Evolutionary conservation across 2,329 filamentous ascomycete genomes (phyloP).

Genomic region (Raffaelea ambrosiae): DNA sequence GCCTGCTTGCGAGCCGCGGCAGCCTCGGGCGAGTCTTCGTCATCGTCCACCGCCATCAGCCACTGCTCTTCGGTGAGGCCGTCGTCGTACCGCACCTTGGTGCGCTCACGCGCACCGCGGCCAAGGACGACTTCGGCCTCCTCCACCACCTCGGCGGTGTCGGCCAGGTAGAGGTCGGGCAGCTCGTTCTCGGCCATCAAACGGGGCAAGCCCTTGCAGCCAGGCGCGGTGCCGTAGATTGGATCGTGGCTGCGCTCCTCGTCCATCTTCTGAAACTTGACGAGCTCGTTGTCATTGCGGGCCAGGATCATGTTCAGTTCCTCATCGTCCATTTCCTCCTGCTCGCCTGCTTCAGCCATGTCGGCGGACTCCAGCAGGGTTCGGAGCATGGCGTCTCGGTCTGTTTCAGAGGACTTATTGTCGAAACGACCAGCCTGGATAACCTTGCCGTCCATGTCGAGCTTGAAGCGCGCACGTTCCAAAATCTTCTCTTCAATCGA

Average conservation of each 20-base stretch:
- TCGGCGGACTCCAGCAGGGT: slow-evolving; percentile 84
- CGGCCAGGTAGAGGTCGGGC: slow-evolving; percentile 86
- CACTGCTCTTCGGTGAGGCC: slow-evolving; percentile 98
- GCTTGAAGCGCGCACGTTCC: slow-evolving; percentile 92
- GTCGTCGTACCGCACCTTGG: slow-evolving; percentile 90
- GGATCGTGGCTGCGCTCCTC: slow-evolving; percentile 58
- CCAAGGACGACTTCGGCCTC: slow-evolving; percentile 67
- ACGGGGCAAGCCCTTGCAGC: slow-evolving; percentile 60
- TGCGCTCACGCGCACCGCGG: slow-evolving; percentile 90
- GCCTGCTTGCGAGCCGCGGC: slow-evolving; percentile 86
- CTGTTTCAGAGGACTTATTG: slow-evolving; percentile 97
- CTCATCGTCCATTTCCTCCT: slow-evolving; percentile 98
- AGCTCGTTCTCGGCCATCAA: slow-evolving; percentile 82
- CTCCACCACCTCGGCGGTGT: slow-evolving; percentile 78
- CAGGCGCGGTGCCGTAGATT: slow-evolving; percentile 59
- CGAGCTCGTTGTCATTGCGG: slow-evolving; percentile 72
- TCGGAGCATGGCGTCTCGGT: slow-evolving; percentile 92
- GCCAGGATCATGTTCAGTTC: slow-evolving; percentile 93
- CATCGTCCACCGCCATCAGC: slow-evolving; percentile 95
- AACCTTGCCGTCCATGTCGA: slow-evolving; percentile 99
- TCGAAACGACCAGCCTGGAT: slow-evolving; percentile 99
- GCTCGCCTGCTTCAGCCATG: slow-evolving; percentile 59
- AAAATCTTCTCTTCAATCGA: slow-evolving; percentile 98
- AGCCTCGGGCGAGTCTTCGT: slow-evolving; percentile 88
- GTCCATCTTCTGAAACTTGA: slow-evolving; percentile 75